Conservation (phyloP, 768 basidiomycete genomes). For the Cubamyces sp. region DNA sequence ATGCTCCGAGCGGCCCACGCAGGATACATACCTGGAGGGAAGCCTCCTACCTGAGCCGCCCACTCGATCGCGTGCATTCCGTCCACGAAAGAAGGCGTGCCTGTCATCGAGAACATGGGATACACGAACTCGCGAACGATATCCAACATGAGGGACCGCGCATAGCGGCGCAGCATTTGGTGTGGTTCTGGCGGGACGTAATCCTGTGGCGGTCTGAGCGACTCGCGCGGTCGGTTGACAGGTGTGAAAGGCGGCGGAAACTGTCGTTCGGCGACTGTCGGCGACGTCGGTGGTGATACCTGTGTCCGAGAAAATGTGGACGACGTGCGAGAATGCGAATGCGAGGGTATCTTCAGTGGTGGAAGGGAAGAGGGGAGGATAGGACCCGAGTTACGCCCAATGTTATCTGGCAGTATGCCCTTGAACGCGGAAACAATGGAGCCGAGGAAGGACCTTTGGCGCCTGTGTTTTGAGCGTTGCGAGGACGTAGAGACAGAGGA, state of each 20-base stretch:
- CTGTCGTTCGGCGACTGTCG: constrained; percentile 36
- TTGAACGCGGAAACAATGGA: constrained; percentile 59
- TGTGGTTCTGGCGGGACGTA: constrained; percentile 20
- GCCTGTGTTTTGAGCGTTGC: constrained; percentile 57
- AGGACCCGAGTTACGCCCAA: constrained; percentile 17
- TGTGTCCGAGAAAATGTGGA: constrained; percentile 26
- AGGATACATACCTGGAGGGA: constrained; percentile 47
- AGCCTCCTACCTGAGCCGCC: constrained; percentile 19
- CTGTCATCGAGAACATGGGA: constrained; percentile 22
- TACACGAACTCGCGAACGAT: constrained; percentile 61
- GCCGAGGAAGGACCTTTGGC: constrained; percentile 71
- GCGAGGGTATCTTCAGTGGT: constrained; percentile 20
- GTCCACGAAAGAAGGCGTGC: constrained; percentile 12
- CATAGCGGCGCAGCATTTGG: constrained; percentile 53
- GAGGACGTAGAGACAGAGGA: constrained; percentile 16
- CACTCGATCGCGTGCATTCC: constrained; percentile 4
- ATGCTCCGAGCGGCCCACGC: constrained; percentile 59
- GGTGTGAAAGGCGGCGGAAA: constrained; percentile 30
- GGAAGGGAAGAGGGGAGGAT: constrained; percentile 19
- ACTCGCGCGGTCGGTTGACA: constrained; percentile 28
- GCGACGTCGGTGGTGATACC: constrained; percentile 32
- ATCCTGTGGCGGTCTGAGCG: constrained; percentile 22
- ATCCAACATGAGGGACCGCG: constrained; percentile 70
- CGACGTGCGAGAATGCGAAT: constrained; percentile 26
- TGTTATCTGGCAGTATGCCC: constrained; percentile 22